Evolutionary conservation across 495 filamentous ascomycete species (phyloP), one percentile per base, ranked within the genome.

Genomic region (Aspergillus sclerotioniger): DNA sequence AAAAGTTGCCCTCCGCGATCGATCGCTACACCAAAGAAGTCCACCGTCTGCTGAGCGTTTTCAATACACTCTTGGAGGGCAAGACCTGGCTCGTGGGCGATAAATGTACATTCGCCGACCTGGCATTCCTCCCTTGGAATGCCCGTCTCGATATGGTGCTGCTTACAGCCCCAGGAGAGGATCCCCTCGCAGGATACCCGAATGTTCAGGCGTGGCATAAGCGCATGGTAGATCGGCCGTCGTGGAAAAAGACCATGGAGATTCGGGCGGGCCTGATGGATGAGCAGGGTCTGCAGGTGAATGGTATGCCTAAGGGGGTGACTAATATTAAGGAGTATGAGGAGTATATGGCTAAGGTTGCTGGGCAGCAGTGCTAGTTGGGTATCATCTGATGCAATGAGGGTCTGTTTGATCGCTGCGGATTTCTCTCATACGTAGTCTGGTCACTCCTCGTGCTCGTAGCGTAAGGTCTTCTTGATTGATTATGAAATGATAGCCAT

Each of bases 41-140:
- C 15, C 59, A 69, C 25, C 78, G 82, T n/a, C 62, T 83, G 1
- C 57, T 74, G 20, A 64, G 71, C 13, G 76, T 84, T 21, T 60
- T 85, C 6, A 72, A 83, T 7, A 53, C 51, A 6, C 61, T 58
- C 3, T 67, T 84, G 2, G 35, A 60, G 9, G 60, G 58, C 21
- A 70, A 67, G 47, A 58, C 64, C 1, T 86, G 68, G 55, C 74
- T 85, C 0, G 78, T 84, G 1, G 80, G 82, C 13, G 72, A 80
- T 52, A 84, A 82, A 56, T 67, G 62, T 53, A 76, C 72, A 8
- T 80, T 74, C 57, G 76, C 70, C 19, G 82, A 84, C 57, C 51
- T 82, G 35, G 59, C 68, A 13, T 84, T 82, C 54, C 59, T 82
- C 12, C 62, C 75, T 0, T 84, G 71, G 70, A 57, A 64, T 29